These are phyloP conservation scores for Phylloporus sp. DNA, from an alignment of 768 basidiomycete species.

Conservation along the genomic window DNA sequence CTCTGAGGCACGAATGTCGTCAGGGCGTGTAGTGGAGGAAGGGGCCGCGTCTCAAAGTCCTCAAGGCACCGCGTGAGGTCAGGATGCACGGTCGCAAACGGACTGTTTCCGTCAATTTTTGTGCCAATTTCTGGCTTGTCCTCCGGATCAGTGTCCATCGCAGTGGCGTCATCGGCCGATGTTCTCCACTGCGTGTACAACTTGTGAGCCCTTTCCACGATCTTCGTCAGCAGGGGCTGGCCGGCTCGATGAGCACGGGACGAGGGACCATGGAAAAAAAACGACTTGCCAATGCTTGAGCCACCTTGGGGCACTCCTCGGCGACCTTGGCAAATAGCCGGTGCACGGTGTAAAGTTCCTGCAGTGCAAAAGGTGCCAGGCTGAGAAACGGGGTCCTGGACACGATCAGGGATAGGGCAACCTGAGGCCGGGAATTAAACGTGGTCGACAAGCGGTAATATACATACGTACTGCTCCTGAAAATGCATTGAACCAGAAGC, in stretches of 20 bases:
- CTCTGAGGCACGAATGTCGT: constrained; percentile 22
- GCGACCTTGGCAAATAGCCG: constrained; percentile 54
- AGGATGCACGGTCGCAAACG: constrained; percentile 23
- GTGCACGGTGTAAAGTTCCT: constrained; percentile 55
- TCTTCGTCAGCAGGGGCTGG: constrained; percentile 54
- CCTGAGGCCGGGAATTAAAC: constrained; percentile 31
- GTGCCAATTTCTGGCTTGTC: constrained; percentile 1
- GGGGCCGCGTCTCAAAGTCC: constrained; percentile 19
- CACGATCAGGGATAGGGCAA: constrained; percentile 61
- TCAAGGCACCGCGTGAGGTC: constrained; percentile 23
- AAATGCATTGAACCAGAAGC: constrained; percentile 73
- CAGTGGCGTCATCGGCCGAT: constrained; percentile 11
- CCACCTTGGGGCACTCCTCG: constrained; percentile 54
- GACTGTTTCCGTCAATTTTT: constrained; percentile 2
- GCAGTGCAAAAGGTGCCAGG: constrained; percentile 54
- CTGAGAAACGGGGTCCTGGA: constrained; percentile 56
- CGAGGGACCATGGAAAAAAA: not conserved
- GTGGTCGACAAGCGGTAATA: not conserved
- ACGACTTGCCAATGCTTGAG: constrained; percentile 51
- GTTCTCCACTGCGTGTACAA: constrained; percentile 39
- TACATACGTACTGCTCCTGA: constrained; percentile 56
- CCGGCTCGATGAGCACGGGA: constrained; percentile 7
- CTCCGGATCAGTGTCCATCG: constrained; percentile 27
- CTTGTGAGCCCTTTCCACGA: constrained; percentile 47
- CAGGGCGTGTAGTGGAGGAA: constrained; percentile 19